Percentiles rank a stretch among this genome's conserved stretches.
Conservation (phyloP, 2,329 filamentous ascomycete genomes). For the Aspergillus pseudoterreus region DNA sequence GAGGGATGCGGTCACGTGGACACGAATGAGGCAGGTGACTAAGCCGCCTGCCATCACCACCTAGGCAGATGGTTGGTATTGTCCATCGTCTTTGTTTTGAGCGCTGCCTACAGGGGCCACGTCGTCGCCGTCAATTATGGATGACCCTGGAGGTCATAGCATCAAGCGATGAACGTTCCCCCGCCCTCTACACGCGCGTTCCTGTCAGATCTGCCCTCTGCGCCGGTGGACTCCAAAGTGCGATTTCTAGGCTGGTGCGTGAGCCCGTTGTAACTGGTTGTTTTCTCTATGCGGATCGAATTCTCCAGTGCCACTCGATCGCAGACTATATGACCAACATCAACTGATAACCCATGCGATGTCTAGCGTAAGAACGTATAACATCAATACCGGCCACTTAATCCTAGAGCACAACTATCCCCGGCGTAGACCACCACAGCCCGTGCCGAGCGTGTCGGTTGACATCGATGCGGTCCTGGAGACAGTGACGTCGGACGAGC, state of each 20-base stretch:
- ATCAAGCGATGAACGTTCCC: constrained; percentile 48
- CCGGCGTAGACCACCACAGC: constrained; percentile 26
- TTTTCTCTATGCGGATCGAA: not conserved
- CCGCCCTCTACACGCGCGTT: constrained; percentile 63
- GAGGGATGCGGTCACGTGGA: constrained; percentile 30
- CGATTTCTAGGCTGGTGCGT: constrained; percentile 88
- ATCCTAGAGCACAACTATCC: constrained; percentile 65
- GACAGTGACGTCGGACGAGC: constrained; percentile 58
- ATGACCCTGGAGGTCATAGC: not conserved
- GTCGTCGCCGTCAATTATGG: constrained; percentile 4
- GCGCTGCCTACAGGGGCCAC: not conserved
- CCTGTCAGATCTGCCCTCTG: constrained; percentile 56
- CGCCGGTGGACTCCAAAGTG: constrained; percentile 67
- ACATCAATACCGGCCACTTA: constrained; percentile 57
- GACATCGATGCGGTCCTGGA: constrained; percentile 70
- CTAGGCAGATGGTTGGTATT: not conserved
- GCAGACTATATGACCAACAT: not conserved
- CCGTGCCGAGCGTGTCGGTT: constrained; percentile 54
- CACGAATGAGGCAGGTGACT: not conserved
- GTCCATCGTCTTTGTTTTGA: not conserved
- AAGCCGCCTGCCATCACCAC: not conserved
- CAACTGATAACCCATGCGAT: constrained; percentile 8
- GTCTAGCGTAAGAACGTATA: constrained; percentile 57
- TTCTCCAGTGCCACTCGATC: constrained; percentile 7
- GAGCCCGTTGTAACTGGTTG: not conserved